Evolutionary conservation across 495 filamentous ascomycete species (phyloP).

Genomic region (Cetradonia linearis): DNA sequence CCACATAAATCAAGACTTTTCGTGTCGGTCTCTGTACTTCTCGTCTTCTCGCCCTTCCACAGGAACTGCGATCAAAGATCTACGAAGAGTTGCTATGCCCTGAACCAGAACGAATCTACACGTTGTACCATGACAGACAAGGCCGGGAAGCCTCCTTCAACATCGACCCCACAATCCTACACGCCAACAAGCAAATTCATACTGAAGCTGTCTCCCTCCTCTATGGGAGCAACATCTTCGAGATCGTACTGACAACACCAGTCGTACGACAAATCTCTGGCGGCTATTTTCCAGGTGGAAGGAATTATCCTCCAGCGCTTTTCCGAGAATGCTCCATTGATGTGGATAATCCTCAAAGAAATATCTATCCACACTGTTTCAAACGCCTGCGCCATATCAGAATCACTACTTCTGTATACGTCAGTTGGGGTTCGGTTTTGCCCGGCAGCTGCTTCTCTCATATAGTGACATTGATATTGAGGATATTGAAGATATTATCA

Average conservation of each 20-base stretch:
- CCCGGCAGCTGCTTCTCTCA: constrained; percentile 1
- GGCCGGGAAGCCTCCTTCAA: constrained; percentile 3
- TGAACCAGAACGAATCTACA: not conserved
- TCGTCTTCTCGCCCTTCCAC: constrained; percentile 24
- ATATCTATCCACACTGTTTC: constrained; percentile 7
- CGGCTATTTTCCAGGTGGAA: not conserved
- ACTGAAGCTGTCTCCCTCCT: constrained; percentile 37
- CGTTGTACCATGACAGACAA: constrained; percentile 7
- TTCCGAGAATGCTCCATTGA: constrained; percentile 1
- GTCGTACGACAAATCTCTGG: not conserved
- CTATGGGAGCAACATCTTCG: constrained; percentile 38
- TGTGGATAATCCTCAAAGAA: not conserved
- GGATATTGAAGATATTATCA: not conserved
- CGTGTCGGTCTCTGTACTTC: no score
- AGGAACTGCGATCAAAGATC: constrained; percentile 26
- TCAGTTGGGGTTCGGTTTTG: not conserved
- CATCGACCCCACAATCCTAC: constrained; percentile 35
- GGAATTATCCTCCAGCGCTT: not conserved
- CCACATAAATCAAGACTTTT: no score
- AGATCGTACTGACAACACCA: not conserved
- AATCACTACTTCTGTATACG: not conserved
- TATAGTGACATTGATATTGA: not conserved
- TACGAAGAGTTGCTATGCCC: constrained; percentile 23
- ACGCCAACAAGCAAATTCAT: constrained; percentile 35
- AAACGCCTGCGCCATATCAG: constrained; percentile 3